Conservation (phyloP, 352 stramenopile species). For the Pythium rishiriense region DNA sequence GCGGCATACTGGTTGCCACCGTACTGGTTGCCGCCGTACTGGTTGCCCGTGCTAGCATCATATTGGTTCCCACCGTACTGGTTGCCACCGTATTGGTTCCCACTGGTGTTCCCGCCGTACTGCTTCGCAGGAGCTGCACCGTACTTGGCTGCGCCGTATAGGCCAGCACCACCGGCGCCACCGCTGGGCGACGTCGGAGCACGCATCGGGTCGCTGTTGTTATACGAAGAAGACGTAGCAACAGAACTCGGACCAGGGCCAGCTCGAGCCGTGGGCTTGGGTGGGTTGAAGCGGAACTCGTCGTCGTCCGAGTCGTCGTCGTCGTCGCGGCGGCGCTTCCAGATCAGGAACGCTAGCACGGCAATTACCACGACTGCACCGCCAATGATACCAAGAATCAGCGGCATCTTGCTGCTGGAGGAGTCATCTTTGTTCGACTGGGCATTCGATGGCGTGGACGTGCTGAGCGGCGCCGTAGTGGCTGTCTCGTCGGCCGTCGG, state of each 20-base stretch:
- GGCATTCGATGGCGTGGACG: constrained; percentile 34
- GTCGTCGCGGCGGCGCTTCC: constrained; percentile 55
- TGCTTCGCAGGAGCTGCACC: neutral
- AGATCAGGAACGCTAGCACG: constrained; percentile 58
- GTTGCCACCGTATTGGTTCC: constrained; percentile 8
- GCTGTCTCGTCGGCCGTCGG: constrained; percentile 20
- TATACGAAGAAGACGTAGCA: constrained; percentile 18
- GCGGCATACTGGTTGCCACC: neutral
- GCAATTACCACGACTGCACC: constrained; percentile 44
- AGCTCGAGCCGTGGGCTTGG: constrained; percentile 16
- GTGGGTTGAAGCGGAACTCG: constrained; percentile 30
- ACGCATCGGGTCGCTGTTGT: constrained; percentile 19
- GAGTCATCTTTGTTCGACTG: constrained; percentile 28
- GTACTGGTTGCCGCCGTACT: constrained; percentile 29
- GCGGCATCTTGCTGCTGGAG: constrained; percentile 35
- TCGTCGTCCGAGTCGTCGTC: constrained; percentile 69
- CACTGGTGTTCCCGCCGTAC: neutral
- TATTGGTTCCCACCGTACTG: constrained; percentile 10
- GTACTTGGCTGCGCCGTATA: constrained; percentile 20
- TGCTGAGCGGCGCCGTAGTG: constrained; percentile 15
- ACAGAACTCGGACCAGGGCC: constrained; percentile 1
- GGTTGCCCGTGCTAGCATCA: constrained; percentile 14
- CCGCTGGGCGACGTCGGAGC: constrained; percentile 14
- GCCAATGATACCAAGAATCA: constrained; percentile 53
- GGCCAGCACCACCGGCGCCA: neutral